Base-by-base conservation (phyloP, 2,329 filamentous ascomycete species). In the Chaetothyriales sp. region DNA sequence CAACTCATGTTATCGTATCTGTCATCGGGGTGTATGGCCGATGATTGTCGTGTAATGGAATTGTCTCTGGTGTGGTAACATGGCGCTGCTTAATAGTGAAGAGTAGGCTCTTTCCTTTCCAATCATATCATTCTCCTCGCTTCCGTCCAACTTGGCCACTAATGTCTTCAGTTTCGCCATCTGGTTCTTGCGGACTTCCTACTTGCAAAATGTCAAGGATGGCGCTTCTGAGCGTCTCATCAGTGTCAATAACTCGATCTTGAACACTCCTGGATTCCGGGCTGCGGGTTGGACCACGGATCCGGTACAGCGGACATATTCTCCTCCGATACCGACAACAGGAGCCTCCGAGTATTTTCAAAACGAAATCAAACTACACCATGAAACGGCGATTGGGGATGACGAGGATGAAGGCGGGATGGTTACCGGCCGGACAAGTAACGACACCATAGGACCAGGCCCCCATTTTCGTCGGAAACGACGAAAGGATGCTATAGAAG, bases 221-320 rank as follows among this genome's bases (percentile, higher is more conserved):
- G 79, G 79, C 53, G 76, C 81, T 43, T 79, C 78, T 55, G 79
- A 83, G 62, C 73, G 79, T 43, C 68, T 83, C 49, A 82, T 83
- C 65, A 80, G 74, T 53, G 73, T 83, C 58, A 79, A 82, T 61
- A 72, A 77, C 26, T 72, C 74, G 43, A 72, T 81, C 39, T 69
- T 83, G 49, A 82, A 81, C 62, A 77, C 79, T 44, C 76, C 78
- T 18, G 78, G 77, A 18, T 82, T 82, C 61, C 77, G 79, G 55
- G 77, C 78, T 20, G 78, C 79, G 47, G 79, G 79, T 59, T 83
- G 79, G 79, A 66, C 69, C 22, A 66, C 70, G 10, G 75, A 78
- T 53, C 68, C 70, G 22, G 68, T 73, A 20, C 80, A 78, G 63
- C 73, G 79, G 55, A 80, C 79, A 18, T 80, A 82, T 63, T 82